Conservation (phyloP, 768 basidiomycete genomes). For the Clitopilus hobsonii region DNA sequence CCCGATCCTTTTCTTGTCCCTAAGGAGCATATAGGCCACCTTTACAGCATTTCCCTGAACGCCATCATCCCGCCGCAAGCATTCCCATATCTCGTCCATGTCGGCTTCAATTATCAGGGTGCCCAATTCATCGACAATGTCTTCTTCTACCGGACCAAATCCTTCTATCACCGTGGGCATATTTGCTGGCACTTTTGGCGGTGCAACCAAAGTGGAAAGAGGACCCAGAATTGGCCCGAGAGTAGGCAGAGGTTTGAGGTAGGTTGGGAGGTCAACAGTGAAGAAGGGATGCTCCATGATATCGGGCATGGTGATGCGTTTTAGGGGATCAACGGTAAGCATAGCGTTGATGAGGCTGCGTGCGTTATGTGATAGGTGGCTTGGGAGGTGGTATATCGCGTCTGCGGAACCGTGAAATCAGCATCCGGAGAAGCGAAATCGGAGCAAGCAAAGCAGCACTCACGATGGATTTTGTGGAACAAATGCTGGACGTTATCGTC, state of each 20-base stretch:
- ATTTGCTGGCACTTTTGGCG: conserved; percentile 59
- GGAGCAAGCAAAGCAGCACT: conserved; percentile 28
- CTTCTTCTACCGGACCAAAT: conserved; percentile 87
- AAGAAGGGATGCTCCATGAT: conserved; percentile 92
- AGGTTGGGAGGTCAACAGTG: conserved; percentile 77
- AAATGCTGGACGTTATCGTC: conserved; percentile 92
- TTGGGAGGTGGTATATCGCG: conserved; percentile 83
- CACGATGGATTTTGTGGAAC: conserved; percentile 92
- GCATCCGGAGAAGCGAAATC: not conserved
- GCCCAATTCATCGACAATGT: conserved; percentile 81
- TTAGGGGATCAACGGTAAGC: conserved; percentile 92
- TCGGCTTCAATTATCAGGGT: conserved; percentile 67
- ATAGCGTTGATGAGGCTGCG: conserved; percentile 77
- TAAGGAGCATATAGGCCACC: conserved; percentile 90
- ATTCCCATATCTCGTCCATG: conserved; percentile 85
- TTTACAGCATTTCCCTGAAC: conserved; percentile 89
- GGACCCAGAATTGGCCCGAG: conserved; percentile 76
- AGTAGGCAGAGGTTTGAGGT: conserved; percentile 80
- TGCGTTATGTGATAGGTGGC: conserved; percentile 76
- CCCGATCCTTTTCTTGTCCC: conserved; percentile 82
- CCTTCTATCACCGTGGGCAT: conserved; percentile 85
- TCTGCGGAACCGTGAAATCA: conserved; percentile 37
- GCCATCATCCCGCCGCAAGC: conserved; percentile 78
- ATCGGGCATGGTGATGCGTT: conserved; percentile 89
- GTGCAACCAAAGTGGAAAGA: conserved; percentile 66